These are phyloP conservation scores for Corymbia calophylla DNA, from an alignment of 441 rosid species.

Conservation along the genomic window DNA sequence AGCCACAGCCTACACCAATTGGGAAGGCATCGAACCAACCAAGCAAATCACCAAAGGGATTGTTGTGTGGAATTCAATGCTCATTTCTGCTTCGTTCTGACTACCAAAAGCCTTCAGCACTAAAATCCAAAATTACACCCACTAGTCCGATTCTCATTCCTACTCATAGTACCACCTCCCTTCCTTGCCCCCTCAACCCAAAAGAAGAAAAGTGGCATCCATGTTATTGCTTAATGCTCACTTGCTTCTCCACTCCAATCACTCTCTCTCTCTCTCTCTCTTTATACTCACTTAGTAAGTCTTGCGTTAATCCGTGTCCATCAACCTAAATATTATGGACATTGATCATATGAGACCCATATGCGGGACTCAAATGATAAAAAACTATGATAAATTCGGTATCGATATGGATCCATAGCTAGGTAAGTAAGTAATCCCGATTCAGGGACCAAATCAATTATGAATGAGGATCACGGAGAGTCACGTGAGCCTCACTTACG, in stretches of 20 bases:
- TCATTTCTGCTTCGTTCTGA: background rate
- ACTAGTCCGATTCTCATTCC: background rate
- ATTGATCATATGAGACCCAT: too few species aligned
- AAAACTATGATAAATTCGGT: too few species aligned
- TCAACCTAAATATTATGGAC: too few species aligned
- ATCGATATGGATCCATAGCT: too few species aligned
- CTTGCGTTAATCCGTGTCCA: accelerated
- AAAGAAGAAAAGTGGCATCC: background rate
- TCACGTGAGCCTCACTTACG: background rate
- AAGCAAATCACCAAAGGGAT: background rate
- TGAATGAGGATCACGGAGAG: background rate
- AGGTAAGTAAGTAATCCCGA: too few species aligned
- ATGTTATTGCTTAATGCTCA: background rate
- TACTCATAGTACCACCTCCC: background rate
- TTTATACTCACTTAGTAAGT: too few species aligned
- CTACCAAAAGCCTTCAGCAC: background rate
- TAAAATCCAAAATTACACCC: background rate
- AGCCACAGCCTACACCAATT: background rate
- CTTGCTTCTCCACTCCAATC: too few species aligned
- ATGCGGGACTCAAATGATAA: too few species aligned
- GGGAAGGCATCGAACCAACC: background rate
- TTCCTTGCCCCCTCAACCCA: background rate
- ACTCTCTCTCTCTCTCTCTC: too few species aligned
- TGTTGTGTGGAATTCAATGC: background rate
- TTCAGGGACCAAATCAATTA: background rate